A percentile compares a stretch with the other conserved stretches of the same genome.
phyloP scores from a whole-genome alignment of 257 asterid species.

The Nicotiana undulata region DNA sequence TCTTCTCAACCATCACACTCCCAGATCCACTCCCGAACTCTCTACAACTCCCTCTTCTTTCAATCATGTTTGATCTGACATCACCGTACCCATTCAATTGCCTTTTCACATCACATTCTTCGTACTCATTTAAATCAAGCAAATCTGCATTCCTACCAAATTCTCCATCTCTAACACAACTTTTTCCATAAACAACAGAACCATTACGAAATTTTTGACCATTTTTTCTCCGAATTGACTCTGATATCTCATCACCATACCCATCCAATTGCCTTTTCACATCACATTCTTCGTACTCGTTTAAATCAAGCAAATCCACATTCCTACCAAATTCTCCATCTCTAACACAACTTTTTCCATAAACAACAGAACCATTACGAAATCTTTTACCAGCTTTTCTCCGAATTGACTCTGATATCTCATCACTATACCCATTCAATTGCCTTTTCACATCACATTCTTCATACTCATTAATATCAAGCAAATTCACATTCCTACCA shows the following conservation, averaged over 20 bases:
- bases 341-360: slow-evolving; percentile 33
- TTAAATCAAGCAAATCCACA: slow-evolving; percentile 64
- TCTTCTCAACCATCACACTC: slow-evolving; percentile 41
- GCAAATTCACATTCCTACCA: slow-evolving; percentile 52
- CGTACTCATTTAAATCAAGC: slow-evolving; percentile 72
- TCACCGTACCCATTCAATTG: slow-evolving; percentile 42
- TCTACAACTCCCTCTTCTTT: slow-evolving; percentile 27
- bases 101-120: slow-evolving; percentile 44
- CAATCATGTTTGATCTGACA: slow-evolving; percentile 33
- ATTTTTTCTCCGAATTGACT: slow-evolving; percentile 37
- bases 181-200: slow-evolving; percentile 36
- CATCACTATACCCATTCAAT: slow-evolving; percentile 44
- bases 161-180: slow-evolving; percentile 32
- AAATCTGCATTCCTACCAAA: slow-evolving; percentile 44
- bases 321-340: slow-evolving; percentile 36
- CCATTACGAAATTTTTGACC: slow-evolving; percentile 35
- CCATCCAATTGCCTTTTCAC: slow-evolving; percentile 41
- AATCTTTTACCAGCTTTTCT: slow-evolving; percentile 33
- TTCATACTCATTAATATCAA: slow-evolving; percentile 65
- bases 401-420: slow-evolving; percentile 21
- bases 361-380: slow-evolving; percentile 38
- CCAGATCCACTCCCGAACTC: slow-evolving; percentile 46
- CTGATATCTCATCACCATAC: slow-evolving; percentile 24
- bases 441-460: slow-evolving; percentile 42
- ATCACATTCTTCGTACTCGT: slow-evolving; percentile 59